These are phyloP conservation scores for Centella asiatica DNA, from an alignment of 129 eudicot genomes.

Conservation along the genomic window DNA sequence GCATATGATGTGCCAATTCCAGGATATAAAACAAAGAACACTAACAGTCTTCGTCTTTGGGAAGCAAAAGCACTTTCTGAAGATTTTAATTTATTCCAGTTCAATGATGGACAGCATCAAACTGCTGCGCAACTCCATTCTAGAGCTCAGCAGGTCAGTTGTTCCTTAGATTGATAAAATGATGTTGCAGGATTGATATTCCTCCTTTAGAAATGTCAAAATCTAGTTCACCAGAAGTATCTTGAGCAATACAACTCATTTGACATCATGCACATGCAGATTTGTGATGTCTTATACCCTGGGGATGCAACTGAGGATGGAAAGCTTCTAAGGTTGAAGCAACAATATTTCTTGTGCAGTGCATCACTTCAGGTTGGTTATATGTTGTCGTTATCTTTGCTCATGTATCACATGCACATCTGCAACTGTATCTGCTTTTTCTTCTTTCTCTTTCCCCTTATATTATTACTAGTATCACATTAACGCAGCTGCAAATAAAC, in stretches of 20 bases:
- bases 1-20: constrained; percentile 99
- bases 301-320: constrained; percentile 97
- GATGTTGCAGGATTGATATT: not conserved
- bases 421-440: not conserved
- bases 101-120: constrained; percentile 91
- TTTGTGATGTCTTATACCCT: constrained; percentile 95
- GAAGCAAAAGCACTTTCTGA: constrained; percentile 86
- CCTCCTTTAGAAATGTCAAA: no score
- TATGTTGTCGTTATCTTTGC: not conserved
- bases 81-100: constrained; percentile 82
- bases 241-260: not conserved
- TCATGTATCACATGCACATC: no score
- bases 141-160: constrained; percentile 85
- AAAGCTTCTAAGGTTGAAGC: constrained; percentile 88
- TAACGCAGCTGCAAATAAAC: not conserved
- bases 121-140: constrained; percentile 86
- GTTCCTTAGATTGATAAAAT: not conserved
- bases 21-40: constrained; percentile 93
- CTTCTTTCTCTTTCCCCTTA: not conserved
- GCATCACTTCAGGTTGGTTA: constrained; percentile 90
- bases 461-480: not conserved
- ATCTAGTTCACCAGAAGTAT: not conserved
- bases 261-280: constrained; percentile 37
- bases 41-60: constrained; percentile 98
- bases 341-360: constrained; percentile 96